phyloP scores from a whole-genome alignment of 2,329 filamentous ascomycete species.

The Botrytis galanthina region DNA sequence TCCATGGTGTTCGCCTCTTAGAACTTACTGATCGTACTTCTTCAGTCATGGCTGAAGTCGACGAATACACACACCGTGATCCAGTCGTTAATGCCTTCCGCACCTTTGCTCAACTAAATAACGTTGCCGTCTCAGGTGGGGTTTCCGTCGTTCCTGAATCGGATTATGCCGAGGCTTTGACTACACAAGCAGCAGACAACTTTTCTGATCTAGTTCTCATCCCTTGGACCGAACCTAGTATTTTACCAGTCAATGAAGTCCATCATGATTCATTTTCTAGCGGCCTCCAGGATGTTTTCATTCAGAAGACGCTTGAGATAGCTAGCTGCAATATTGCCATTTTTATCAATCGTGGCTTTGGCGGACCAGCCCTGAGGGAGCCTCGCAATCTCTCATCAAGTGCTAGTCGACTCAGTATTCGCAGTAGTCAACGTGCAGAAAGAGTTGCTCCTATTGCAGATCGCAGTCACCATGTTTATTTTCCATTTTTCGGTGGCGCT shows the following conservation, averaged over 20 bases:
- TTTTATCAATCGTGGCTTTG: conserved; percentile 72
- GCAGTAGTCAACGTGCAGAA: conserved; percentile 55
- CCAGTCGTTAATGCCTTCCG: conserved; percentile 90
- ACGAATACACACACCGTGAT: conserved; percentile 70
- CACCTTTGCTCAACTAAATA: conserved; percentile 80
- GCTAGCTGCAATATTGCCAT: conserved; percentile 70
- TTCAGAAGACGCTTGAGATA: conserved; percentile 63
- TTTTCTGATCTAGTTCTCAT: conserved; percentile 74
- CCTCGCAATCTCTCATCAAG: conserved; percentile 44
- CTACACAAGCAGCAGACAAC: conserved; percentile 66
- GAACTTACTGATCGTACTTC: conserved; percentile 91
- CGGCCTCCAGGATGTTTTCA: conserved; percentile 68
- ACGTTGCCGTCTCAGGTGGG: conserved; percentile 77
- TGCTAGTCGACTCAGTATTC: conserved; percentile 56
- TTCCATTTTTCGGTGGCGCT: conserved; percentile 79
- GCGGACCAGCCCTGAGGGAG: conserved; percentile 46
- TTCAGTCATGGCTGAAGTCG: conserved; percentile 87
- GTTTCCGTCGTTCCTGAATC: conserved; percentile 76
- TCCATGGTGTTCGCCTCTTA: conserved; percentile 77
- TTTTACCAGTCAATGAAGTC: conserved; percentile 60
- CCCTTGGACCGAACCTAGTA: conserved; percentile 84
- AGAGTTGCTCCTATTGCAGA: conserved; percentile 58
- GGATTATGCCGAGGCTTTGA: conserved; percentile 75
- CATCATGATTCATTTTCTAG: conserved; percentile 57
- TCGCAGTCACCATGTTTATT: conserved; percentile 77